Conservation (phyloP, 1,284 basidiomycete genomes). For the Volvariella surrecta region DNA sequence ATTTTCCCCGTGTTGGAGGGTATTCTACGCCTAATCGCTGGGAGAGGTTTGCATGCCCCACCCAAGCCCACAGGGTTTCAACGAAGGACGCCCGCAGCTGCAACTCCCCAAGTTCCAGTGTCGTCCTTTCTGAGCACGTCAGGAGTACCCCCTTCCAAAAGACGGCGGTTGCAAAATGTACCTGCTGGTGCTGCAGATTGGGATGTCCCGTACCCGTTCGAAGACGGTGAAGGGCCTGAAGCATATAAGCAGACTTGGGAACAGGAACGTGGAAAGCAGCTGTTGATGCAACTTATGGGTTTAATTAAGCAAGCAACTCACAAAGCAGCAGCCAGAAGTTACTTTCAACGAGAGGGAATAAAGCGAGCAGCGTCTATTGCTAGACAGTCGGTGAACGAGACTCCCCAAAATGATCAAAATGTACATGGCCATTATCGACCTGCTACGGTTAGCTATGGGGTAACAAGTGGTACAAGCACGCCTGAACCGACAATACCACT, state of each 20-base stretch:
- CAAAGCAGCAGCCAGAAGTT: slow-evolving; percentile 41
- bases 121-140: slow-evolving; percentile 6
- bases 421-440: slow-evolving; percentile 27
- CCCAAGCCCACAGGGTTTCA: slow-evolving; percentile 11
- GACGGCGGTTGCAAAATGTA: slow-evolving; percentile 52
- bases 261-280: slow-evolving; percentile 46
- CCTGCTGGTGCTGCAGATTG: slow-evolving; percentile 72
- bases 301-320: slow-evolving; percentile 50
- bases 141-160: slow-evolving; percentile 32
- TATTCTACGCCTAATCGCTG: slow-evolving; percentile 42
- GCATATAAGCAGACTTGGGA: slow-evolving; percentile 56
- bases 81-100: slow-evolving; percentile 6
- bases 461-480: slow-evolving; percentile 8
- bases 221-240: slow-evolving; percentile 56
- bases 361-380: too few relatives aligned
- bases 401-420: slow-evolving; percentile 13
- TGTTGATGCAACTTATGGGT: slow-evolving; percentile 51
- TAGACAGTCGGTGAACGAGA: too few relatives aligned
- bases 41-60: slow-evolving; percentile 9
- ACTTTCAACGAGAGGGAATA: slow-evolving; percentile 15
- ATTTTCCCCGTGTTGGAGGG: slow-evolving; percentile 58
- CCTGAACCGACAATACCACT: not conserved
- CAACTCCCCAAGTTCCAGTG: slow-evolving; percentile 7
- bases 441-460: slow-evolving; percentile 21
- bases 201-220: slow-evolving; percentile 73